Base-by-base conservation (phyloP, 1,284 basidiomycete genomes). In the Boletus semigastroideus region DNA sequence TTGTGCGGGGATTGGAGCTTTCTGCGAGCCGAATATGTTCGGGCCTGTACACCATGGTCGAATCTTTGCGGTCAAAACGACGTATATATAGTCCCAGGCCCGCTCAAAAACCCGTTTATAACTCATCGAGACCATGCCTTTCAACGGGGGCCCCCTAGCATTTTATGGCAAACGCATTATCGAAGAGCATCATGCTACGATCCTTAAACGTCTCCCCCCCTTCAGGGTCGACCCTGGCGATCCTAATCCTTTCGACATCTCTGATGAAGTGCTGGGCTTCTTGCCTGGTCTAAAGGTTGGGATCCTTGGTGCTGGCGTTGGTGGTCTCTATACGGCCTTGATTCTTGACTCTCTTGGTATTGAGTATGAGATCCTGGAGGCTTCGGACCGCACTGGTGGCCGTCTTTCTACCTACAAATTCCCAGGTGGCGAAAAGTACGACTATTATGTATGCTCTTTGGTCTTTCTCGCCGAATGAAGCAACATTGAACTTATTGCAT, bases 331-430 rank as follows among this genome's bases (percentile, higher is more conserved):
- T 48, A 54, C 67, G 0, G 71, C 68, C 25, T 54, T 74, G 51
- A 71, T 73, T 0, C 65, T 74, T 9, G 61, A 74, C 11, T 54
- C 49, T 6, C 60, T 69, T 13, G 60, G 55, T n/a, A 68, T 74
- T 44, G 19, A 52, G 1, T 74, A 69, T 49, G 59, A 70, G 30
- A 65, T 74, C 17, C 46, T 73, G 0, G 72, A 74, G 49, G 70
- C 65, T 2, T 50, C 48, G 3, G 48, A 55, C 5, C 57, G 62
- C 20, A 43, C 55, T 22, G 72, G 72, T 7, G 73, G 72, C 1
- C 62, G 72, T 2, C 48, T 74, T n/a, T 66, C 51, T 31, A 74
- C 72, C 1, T 53, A 74, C 44, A 48, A 62, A n/a, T 73, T 74
- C 45, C 48, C 41, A 4, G 37, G 39, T 1, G 59, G 61, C 3